Evolutionary conservation across 495 filamentous ascomycete species (phyloP).

Genomic region (Pyrenula aspistea): DNA sequence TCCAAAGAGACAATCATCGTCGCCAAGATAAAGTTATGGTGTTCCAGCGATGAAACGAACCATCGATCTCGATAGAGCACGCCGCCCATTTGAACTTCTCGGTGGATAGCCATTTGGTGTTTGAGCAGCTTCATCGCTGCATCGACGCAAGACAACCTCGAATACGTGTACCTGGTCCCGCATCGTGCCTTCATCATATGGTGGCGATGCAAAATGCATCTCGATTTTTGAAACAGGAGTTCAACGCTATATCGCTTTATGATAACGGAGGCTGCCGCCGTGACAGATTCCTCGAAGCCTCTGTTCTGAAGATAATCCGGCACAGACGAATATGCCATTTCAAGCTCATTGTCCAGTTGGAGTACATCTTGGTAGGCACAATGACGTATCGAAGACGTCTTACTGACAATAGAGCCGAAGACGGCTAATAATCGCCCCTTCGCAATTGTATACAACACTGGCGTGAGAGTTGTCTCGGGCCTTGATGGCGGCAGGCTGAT

Average conservation of each 20-base stretch:
- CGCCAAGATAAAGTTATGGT: constrained; percentile 72
- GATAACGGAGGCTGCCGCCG: too few species aligned
- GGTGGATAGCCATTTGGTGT: too few species aligned
- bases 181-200: too few species aligned
- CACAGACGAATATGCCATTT: constrained; percentile 51
- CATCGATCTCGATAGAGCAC: constrained; percentile 59
- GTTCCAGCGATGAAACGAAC: constrained; percentile 68
- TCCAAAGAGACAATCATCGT: constrained; percentile 84
- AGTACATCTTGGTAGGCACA: constrained; percentile 70
- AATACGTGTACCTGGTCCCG: too few species aligned
- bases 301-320: constrained; percentile 60
- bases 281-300: constrained; percentile 56
- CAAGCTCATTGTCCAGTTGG: constrained; percentile 58
- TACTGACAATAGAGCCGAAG: constrained; percentile 29
- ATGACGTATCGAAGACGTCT: constrained; percentile 24
- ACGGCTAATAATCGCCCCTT: constrained; percentile 18
- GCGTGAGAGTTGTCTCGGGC: constrained; percentile 12
- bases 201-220: too few species aligned
- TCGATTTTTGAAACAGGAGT: too few species aligned
- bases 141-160: too few species aligned
- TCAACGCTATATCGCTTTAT: too few species aligned
- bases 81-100: too few species aligned
- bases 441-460: constrained; percentile 16
- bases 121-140: too few species aligned
- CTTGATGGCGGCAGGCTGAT: constrained; percentile 10